Evolutionary conservation across 805 yeast species (phyloP), one percentile per base, ranked within the genome.

Genomic region (Candida chilensis): DNA sequence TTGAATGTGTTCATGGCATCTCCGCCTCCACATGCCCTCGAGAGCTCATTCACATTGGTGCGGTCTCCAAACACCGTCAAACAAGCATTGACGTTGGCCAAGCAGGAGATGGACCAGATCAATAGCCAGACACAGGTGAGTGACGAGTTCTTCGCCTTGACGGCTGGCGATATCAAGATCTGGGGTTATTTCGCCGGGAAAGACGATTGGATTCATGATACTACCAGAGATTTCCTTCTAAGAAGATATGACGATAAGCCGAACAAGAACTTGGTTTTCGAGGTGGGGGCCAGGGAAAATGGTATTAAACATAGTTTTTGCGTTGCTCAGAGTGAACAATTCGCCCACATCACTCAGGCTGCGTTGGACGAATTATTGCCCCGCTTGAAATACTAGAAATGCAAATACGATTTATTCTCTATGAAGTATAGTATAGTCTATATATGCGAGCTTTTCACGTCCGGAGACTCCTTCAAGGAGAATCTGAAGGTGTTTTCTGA

Each of bases 171-270:
- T 14, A 37, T 42, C 5, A 50, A 47, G 16, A 51, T 71, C n/a
- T 77, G 82, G 82, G 46, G 61, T 4, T 67, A 69, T 33, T 76
- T 74, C 39, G 78, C 80, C 5, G 50, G 48, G n/a, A 44, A 54
- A 17, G 90, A 80, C 45, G 74, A 74, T 43, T 80, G 88, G 88
- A 77, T 80, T 3, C 58, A 60, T 32, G 60, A 67, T 28, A 50
- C 44, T 17, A 69, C 84, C 1, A 60, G 81, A 27, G 58, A 59
- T 18, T 50, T 48, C 33, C 44, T 76, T 3, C 42, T 69, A 21
- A 36, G 52, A 8, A 50, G 58, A 24, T 63, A 66, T 38, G 47
- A 54, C 16, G 46, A 48, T 21, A 39, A 42, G 13, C 30, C 31
- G 3, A 50, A 54, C 21, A 47, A 54, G 1, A 36, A 40, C 5